phyloP scores from a whole-genome alignment of 805 yeast genomes.

The Groenewaldozyma tartarivorans region DNA sequence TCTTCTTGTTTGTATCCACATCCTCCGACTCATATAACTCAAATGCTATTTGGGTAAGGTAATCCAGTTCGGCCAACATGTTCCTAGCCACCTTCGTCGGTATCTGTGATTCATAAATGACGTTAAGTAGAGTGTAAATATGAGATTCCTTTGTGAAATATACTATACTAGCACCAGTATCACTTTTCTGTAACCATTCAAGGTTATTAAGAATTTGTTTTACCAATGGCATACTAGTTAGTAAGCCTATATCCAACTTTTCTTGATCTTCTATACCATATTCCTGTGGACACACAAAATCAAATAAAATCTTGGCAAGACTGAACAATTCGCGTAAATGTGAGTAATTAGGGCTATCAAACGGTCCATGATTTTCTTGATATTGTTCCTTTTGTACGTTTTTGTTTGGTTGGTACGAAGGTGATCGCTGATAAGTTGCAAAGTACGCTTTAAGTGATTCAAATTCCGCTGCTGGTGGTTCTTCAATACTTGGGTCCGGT shows the following conservation, averaged over 20 bases:
- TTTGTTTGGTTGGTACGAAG: constrained; percentile 47
- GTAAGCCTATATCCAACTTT: constrained; percentile 87
- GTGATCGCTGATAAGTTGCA: constrained; percentile 8
- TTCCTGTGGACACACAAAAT: constrained; percentile 97
- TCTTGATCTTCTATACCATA: constrained; percentile 95
- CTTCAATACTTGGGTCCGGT: constrained; percentile 39
- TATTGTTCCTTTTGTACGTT: constrained; percentile 20
- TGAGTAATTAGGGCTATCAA: constrained; percentile 72
- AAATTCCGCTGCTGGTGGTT: constrained; percentile 16
- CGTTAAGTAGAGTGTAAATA: constrained; percentile 84
- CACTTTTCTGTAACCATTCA: constrained; percentile 65
- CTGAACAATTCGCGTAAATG: constrained; percentile 81
- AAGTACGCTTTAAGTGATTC: constrained; percentile 12
- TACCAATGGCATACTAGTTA: constrained; percentile 90
- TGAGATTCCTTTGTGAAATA: constrained; percentile 97
- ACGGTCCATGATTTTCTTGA: constrained; percentile 30
- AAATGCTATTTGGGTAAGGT: constrained; percentile 86
- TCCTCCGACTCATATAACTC: constrained; percentile 80
- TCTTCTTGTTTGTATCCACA: constrained; percentile 54
- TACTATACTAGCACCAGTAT: constrained; percentile 73
- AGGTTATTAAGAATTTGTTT: constrained; percentile 78
- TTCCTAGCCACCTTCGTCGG: constrained; percentile 95
- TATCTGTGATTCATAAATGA: constrained; percentile 80
- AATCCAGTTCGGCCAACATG: constrained; percentile 93
- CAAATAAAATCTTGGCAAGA: constrained; percentile 86